Percentiles rank a stretch among this genome's conserved stretches.
These are phyloP conservation scores for Hyaloperonospora brassicae DNA, from an alignment of 352 stramenopile genomes.

Conservation along the genomic window DNA sequence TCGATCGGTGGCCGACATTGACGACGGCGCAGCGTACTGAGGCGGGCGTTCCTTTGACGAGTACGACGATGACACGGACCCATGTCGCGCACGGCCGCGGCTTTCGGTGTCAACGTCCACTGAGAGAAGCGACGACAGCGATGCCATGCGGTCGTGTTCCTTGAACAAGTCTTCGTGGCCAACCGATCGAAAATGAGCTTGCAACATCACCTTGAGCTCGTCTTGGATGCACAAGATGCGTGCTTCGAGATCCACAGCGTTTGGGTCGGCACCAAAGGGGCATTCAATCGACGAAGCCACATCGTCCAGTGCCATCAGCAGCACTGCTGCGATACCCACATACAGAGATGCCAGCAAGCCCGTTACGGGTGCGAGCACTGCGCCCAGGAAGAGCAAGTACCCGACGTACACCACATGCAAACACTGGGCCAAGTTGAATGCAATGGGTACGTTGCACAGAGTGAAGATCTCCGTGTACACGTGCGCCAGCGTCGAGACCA, in stretches of 20 bases:
- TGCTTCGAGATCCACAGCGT: constrained; percentile 38
- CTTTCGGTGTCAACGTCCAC: constrained; percentile 26
- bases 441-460: constrained; percentile 37
- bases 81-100: constrained; percentile 22
- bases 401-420: constrained; percentile 34
- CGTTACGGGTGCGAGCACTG: constrained; percentile 11
- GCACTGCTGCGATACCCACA: constrained; percentile 30
- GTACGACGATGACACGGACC: constrained; percentile 40
- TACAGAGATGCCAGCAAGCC: constrained; percentile 25
- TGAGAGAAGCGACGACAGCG: constrained; percentile 36
- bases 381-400: constrained; percentile 36
- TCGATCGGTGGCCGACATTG: constrained; percentile 30
- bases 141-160: constrained; percentile 38
- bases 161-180: constrained; percentile 35
- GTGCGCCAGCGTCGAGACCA: constrained; percentile 36
- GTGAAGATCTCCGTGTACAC: constrained; percentile 51
- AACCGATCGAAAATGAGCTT: constrained; percentile 42
- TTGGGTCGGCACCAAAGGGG: constrained; percentile 31
- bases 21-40: constrained; percentile 28
- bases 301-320: constrained; percentile 45
- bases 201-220: constrained; percentile 45
- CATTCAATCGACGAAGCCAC: constrained; percentile 45
- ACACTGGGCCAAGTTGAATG: constrained; percentile 40
- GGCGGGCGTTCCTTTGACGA: constrained; percentile 34
- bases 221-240: constrained; percentile 44